These are phyloP conservation scores for Plasmodium gonderi DNA, from an alignment of 169 alveolate species.

Conservation along the genomic window DNA sequence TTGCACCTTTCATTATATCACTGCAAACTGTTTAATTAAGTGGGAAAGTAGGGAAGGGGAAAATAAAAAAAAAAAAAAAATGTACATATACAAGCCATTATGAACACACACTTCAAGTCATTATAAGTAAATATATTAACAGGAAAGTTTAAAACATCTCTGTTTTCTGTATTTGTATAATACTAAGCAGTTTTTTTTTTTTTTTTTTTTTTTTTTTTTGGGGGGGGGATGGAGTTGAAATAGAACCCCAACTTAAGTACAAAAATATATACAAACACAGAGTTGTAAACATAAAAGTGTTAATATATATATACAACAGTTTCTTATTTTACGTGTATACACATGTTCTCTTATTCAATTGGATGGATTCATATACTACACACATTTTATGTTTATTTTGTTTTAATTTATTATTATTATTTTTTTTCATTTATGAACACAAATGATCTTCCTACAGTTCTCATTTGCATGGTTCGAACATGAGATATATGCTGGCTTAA, in stretches of 20 bases:
- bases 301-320: no score
- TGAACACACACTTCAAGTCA: not conserved
- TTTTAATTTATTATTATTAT: not conserved
- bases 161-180: not conserved
- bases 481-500: not conserved
- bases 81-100: not conserved
- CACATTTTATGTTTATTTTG: not conserved
- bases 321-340: no score
- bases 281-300: no score
- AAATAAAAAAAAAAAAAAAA: not conserved
- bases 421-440: not conserved
- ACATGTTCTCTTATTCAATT: no score
- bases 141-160: not conserved
- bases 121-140: not conserved
- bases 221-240: no score
- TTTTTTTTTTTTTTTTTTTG: no score
- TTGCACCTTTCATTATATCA: constrained; percentile 94
- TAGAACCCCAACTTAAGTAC: no score
- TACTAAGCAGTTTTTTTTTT: not conserved
- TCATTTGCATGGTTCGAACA: not conserved
- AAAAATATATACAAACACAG: no score
- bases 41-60: not conserved
- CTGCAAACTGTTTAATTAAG: constrained; percentile 93
- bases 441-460: not conserved
- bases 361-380: no score